phyloP scores from a whole-genome alignment of 1,139 yeast genomes.

The Debaryomyces psychrophilus region DNA sequence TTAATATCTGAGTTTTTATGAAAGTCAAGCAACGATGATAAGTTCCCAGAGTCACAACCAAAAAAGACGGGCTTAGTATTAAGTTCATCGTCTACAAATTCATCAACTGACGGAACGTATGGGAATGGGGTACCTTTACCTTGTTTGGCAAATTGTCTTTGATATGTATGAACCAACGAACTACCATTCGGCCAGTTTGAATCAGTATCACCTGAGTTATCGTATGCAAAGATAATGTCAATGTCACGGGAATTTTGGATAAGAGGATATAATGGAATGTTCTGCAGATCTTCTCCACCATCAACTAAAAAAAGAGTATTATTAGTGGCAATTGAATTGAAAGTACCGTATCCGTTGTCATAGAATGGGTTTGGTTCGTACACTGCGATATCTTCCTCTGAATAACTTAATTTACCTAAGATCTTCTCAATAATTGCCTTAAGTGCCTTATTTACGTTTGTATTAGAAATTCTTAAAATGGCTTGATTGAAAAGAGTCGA shows the following conservation, averaged over 20 bases:
- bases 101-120: conserved; percentile 37
- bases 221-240: conserved; percentile 82
- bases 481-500: conserved; percentile 47
- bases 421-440: conserved; percentile 31
- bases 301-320: conserved; percentile 70
- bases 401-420: conserved; percentile 28
- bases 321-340: conserved; percentile 28
- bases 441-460: conserved; percentile 25
- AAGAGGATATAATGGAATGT: conserved; percentile 77
- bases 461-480: conserved; percentile 26
- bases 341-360: conserved; percentile 21
- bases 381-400: conserved; percentile 42
- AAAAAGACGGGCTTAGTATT: conserved; percentile 42
- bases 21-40: conserved; percentile 31
- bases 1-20: conserved; percentile 33
- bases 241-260: conserved; percentile 70
- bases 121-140: conserved; percentile 48
- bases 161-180: conserved; percentile 58
- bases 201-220: conserved; percentile 79
- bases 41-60: conserved; percentile 41
- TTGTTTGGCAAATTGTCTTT: conserved; percentile 50
- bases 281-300: conserved; percentile 86
- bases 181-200: conserved; percentile 78
- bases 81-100: conserved; percentile 33
- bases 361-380: conserved; percentile 48